These are phyloP conservation scores for Salix suchowensis DNA, from an alignment of 345 rosid species.

Conservation along the genomic window DNA sequence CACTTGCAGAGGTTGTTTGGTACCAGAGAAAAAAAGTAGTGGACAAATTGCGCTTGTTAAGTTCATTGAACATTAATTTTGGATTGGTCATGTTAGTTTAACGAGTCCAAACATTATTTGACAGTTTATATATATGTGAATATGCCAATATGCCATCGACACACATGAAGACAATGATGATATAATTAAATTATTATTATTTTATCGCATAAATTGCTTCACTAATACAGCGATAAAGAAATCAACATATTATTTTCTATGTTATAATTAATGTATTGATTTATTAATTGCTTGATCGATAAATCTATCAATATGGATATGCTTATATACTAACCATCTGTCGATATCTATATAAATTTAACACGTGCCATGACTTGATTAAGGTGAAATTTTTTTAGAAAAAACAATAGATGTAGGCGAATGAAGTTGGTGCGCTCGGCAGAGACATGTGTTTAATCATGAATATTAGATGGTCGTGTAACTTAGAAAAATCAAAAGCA, in stretches of 20 bases:
- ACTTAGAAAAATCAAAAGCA: not conserved
- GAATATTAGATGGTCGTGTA: not conserved
- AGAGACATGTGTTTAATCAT: not conserved
- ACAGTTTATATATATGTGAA: too few species aligned
- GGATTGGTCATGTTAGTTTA: not conserved
- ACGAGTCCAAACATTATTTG: too few species aligned
- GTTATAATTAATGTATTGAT: too few species aligned
- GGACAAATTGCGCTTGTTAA: slow-evolving; percentile 1
- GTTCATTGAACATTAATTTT: slow-evolving; percentile 3
- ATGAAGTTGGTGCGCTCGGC: not conserved
- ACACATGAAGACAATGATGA: too few species aligned
- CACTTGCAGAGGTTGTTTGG: not conserved
- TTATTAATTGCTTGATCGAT: too few species aligned
- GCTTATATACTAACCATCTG: not conserved
- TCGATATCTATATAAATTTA: not conserved
- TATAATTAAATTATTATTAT: too few species aligned
- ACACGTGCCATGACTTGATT: not conserved
- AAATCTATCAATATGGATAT: not conserved
- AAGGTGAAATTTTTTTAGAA: not conserved
- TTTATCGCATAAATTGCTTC: too few species aligned
- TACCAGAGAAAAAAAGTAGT: not conserved
- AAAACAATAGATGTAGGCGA: not conserved
- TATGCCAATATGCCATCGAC: too few species aligned
- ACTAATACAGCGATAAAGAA: too few species aligned
- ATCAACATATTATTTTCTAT: too few species aligned